Percentiles rank a stretch among this genome's conserved stretches.
These are phyloP conservation scores for Aureobasidium zeae DNA, from an alignment of 2,329 filamentous ascomycete genomes.

Conservation along the genomic window DNA sequence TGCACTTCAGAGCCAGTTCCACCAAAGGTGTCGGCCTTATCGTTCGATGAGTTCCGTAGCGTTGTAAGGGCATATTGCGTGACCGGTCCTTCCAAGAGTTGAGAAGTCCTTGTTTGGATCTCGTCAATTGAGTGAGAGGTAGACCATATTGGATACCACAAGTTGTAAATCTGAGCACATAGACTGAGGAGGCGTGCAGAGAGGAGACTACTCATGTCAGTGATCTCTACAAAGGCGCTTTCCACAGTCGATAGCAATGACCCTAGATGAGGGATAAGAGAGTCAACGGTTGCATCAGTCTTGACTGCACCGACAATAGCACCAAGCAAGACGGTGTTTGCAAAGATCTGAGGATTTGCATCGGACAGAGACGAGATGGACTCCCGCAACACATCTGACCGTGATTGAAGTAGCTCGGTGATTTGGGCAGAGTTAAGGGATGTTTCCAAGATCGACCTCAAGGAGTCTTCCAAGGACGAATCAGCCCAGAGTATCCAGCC, in stretches of 20 bases:
- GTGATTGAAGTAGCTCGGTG: conserved; percentile 16
- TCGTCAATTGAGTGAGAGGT: conserved; percentile 2
- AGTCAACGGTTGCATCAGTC: conserved; percentile 14
- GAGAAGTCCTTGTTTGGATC: background rate
- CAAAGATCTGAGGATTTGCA: conserved; percentile 1
- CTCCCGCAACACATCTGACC: background rate
- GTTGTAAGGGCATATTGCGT: background rate
- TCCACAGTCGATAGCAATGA: conserved; percentile 1
- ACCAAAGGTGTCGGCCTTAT: background rate
- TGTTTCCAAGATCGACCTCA: conserved; percentile 21
- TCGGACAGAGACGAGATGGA: background rate
- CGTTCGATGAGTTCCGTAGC: background rate
- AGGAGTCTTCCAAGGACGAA: conserved; percentile 16
- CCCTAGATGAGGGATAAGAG: background rate
- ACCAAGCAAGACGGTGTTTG: conserved; percentile 5
- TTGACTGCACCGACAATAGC: conserved; percentile 8
- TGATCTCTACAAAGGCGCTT: background rate
- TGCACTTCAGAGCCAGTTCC: background rate
- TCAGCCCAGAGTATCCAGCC: conserved; percentile 20
- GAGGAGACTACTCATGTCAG: background rate
- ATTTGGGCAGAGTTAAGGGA: conserved; percentile 19
- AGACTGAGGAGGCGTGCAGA: background rate
- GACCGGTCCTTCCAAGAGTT: background rate
- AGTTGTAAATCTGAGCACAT: background rate
- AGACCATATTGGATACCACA: conserved; percentile 14